Percentiles rank a stretch among this genome's conserved stretches.
phyloP scores from a whole-genome alignment of 2,329 filamentous ascomycete genomes.

The Ceratocystis alfenasii region DNA sequence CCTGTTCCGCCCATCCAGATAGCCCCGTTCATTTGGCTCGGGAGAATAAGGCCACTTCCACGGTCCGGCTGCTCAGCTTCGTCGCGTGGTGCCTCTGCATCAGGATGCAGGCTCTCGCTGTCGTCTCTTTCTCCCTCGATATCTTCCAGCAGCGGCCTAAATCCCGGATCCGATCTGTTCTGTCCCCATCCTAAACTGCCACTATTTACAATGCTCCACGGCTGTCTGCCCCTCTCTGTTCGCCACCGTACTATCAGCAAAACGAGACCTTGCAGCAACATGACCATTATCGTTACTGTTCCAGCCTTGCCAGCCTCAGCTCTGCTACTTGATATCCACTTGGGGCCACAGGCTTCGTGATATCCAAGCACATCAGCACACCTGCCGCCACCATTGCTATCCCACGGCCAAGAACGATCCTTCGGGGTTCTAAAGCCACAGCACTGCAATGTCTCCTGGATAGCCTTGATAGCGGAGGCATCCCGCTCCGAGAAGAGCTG shows the following conservation, averaged over 20 bases:
- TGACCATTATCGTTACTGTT: conserved; percentile 44
- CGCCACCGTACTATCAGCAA: conserved; percentile 32
- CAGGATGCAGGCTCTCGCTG: neutral
- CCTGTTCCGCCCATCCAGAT: neutral
- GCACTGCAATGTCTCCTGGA: conserved; percentile 56
- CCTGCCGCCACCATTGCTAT: conserved; percentile 26
- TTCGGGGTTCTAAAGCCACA: conserved; percentile 48
- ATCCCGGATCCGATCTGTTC: neutral
- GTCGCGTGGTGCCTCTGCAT: neutral
- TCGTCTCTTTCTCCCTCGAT: neutral
- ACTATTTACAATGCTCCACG: neutral
- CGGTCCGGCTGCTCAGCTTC: neutral
- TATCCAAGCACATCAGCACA: conserved; percentile 40
- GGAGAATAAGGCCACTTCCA: neutral
- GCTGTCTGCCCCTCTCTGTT: neutral
- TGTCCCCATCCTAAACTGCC: neutral
- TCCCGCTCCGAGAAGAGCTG: conserved; percentile 34
- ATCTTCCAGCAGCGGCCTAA: conserved; percentile 8
- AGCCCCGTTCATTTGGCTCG: neutral
- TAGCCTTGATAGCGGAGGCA: conserved; percentile 38
- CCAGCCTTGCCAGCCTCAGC: conserved; percentile 40
- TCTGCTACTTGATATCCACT: conserved; percentile 37
- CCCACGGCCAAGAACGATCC: conserved; percentile 55
- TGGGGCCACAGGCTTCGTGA: conserved; percentile 36
- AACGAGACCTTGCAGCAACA: conserved; percentile 41